Conservation (phyloP, 192 early-diverging fungal species). For the Coemansia sp. region DNA sequence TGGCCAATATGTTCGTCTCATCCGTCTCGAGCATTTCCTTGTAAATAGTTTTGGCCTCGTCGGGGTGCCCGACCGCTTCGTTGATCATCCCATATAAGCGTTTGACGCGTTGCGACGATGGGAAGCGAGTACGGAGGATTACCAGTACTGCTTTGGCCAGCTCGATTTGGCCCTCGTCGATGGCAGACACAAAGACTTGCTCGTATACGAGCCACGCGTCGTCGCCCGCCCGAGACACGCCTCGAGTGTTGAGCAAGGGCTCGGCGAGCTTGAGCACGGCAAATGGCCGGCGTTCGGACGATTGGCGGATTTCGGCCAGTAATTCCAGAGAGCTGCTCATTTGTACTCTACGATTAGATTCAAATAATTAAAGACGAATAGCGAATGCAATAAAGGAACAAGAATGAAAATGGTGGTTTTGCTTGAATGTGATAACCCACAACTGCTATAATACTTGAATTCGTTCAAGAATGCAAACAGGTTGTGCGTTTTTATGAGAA, state of each 20-base stretch:
- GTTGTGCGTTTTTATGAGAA: neutral
- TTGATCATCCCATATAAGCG: conserved; percentile 73
- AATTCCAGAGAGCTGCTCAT: conserved; percentile 36
- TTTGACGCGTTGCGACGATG: conserved; percentile 65
- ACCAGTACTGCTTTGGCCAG: conserved; percentile 63
- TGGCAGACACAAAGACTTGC: conserved; percentile 75
- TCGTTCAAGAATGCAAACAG: too few relatives aligned
- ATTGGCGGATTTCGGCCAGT: conserved; percentile 44
- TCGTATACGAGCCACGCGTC: conserved; percentile 70
- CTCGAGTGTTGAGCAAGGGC: conserved; percentile 32
- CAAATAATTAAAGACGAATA: too few relatives aligned
- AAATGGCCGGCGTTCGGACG: conserved; percentile 47
- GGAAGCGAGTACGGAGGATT: conserved; percentile 62
- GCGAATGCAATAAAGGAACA: too few relatives aligned
- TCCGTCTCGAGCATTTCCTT: conserved; percentile 71
- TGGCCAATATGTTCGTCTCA: conserved; percentile 71
- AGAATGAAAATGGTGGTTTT: too few relatives aligned
- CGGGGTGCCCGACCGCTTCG: conserved; percentile 72
- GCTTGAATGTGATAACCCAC: too few relatives aligned
- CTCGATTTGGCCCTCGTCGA: conserved; percentile 70
- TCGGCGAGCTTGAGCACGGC: conserved; percentile 44
- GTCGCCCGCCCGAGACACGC: conserved; percentile 17
- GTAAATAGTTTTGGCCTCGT: conserved; percentile 70
- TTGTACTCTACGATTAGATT: neutral
- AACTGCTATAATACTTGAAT: too few relatives aligned